Base-by-base conservation (phyloP, 2,329 filamentous ascomycete genomes). In the Phaeoacremonium minimum region DNA sequence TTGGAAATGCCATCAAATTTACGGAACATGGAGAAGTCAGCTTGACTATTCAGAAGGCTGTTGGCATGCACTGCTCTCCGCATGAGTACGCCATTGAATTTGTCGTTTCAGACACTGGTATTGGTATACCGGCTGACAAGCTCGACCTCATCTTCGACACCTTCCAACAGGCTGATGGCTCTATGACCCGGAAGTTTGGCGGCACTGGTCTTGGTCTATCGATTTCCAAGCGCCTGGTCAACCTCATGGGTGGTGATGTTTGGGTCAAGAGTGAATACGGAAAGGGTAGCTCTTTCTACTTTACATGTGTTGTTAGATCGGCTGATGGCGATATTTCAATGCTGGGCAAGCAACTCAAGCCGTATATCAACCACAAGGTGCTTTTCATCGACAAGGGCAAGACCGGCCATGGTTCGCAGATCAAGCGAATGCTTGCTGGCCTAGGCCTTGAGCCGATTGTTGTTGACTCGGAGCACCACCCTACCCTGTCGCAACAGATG, bases 1-100 rank as follows among this genome's bases (percentile, higher is more conserved):
- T 97, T 36, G 93, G 93, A 55, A 98, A 98, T 54, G 91, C 93
- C 37, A 96, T 98, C 72, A 98, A 98, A 58, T 98, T 98, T 61
- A 97, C 93, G 4, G 91, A 97, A 61, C 85, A 94, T 52, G 93
- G 93, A 43, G 89, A 95, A 60, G 93, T 98, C 51, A 94, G 90
- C 60, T 79, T 97, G 36, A 89, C 85, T n/a, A 96, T 97, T 50
- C 81, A 83, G 48, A 72, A 77, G 54, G 68, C 86, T 18, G 71
- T 78, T 43, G 74, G 81, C 32, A 75, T 82, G 32, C 72, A 80
- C 29, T 85, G 79, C 51, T 73, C 73, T 11, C 69, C 74, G 9
- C 83, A 85, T 49, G 87, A 96, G 60, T 95, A 95, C 50, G 85
- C 89, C 18, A 91, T 96, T 58, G 89, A 97, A 63, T 97, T 97